Conservation (phyloP, 352 stramenopile genomes). For the Plasmopara halstedii region DNA sequence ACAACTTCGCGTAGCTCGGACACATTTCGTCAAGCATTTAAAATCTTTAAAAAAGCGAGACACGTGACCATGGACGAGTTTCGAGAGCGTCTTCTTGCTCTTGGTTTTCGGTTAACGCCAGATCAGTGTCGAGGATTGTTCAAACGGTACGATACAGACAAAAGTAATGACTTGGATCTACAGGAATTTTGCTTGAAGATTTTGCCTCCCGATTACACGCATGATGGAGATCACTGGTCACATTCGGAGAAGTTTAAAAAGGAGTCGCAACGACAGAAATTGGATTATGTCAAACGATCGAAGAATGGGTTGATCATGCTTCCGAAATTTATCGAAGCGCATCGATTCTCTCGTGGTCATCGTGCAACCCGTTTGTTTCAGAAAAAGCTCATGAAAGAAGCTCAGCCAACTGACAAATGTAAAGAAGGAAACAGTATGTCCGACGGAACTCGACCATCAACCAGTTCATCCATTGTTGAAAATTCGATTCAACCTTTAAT, state of each 20-base stretch:
- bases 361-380: constrained; percentile 35
- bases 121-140: constrained; percentile 63
- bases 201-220: constrained; percentile 71
- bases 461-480: constrained; percentile 4
- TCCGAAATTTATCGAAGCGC: constrained; percentile 49
- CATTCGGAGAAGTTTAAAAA: constrained; percentile 54
- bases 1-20: constrained; percentile 70
- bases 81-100: constrained; percentile 49
- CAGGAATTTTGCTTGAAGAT: constrained; percentile 76
- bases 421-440: constrained; percentile 4
- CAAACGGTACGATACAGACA: constrained; percentile 63
- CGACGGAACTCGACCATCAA: constrained; percentile 4
- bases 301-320: constrained; percentile 58
- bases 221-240: constrained; percentile 70
- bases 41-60: constrained; percentile 75
- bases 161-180: constrained; percentile 73
- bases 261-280: constrained; percentile 31
- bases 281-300: constrained; percentile 56
- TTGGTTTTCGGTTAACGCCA: constrained; percentile 61
- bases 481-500: constrained; percentile 12
- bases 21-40: constrained; percentile 71
- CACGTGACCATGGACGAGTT: constrained; percentile 72
- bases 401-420: not conserved
- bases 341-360: constrained; percentile 42
- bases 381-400: constrained; percentile 27